These are phyloP conservation scores for Boletus rubroflammeus DNA, from an alignment of 768 basidiomycete genomes.

Conservation along the genomic window DNA sequence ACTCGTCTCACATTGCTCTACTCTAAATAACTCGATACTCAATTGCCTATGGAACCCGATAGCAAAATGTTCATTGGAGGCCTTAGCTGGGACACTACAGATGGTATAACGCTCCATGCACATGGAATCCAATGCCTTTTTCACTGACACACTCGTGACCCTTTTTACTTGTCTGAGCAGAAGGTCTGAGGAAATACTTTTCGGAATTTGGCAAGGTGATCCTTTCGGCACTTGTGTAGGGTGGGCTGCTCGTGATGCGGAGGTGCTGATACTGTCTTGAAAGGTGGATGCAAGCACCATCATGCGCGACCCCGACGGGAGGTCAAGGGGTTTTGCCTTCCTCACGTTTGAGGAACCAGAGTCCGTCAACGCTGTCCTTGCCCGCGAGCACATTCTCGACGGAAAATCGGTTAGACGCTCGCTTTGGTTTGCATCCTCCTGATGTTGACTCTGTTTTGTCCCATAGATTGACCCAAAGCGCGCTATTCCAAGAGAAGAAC, in stretches of 20 bases:
- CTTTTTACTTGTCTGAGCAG: slow-evolving; percentile 36
- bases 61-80: slow-evolving; percentile 93
- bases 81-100: slow-evolving; percentile 88
- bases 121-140: slow-evolving; percentile 20
- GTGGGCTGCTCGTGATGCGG: background rate
- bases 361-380: slow-evolving; percentile 61
- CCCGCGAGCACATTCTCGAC: slow-evolving; percentile 66
- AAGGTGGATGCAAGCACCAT: slow-evolving; percentile 80
- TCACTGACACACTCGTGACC: slow-evolving; percentile 26
- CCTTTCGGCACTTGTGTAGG: slow-evolving; percentile 8
- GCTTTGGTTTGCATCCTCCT: background rate
- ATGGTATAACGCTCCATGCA: slow-evolving; percentile 54
- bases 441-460: background rate
- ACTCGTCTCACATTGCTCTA: slow-evolving; percentile 28
- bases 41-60: slow-evolving; percentile 34
- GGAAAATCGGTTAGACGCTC: slow-evolving; percentile 63
- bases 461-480: slow-evolving; percentile 82
- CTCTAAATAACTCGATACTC: slow-evolving; percentile 28
- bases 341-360: slow-evolving; percentile 72
- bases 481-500: slow-evolving; percentile 81
- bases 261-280: slow-evolving; percentile 12
- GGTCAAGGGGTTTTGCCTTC: slow-evolving; percentile 83
- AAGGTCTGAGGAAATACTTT: slow-evolving; percentile 69
- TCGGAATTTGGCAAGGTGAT: slow-evolving; percentile 72
- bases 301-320: slow-evolving; percentile 74